Evolutionary conservation across 2,329 filamentous ascomycete species (phyloP).

Genomic region (Monilinia polystroma): DNA sequence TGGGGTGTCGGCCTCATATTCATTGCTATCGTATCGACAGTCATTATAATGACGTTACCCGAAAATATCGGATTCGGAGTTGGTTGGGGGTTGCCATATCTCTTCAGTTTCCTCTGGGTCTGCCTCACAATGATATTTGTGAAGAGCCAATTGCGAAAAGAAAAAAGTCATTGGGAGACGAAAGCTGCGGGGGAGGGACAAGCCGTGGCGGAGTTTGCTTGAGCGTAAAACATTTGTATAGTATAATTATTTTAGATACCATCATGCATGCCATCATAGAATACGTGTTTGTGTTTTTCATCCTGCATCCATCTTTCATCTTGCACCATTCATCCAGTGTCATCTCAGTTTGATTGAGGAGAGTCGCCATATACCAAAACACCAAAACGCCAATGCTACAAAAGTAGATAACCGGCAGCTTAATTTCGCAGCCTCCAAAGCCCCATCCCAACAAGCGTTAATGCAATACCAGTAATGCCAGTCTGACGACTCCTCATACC

Average conservation of each 20-base stretch:
- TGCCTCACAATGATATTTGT: slow-evolving; percentile 30
- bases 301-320: slow-evolving; percentile 3
- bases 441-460: slow-evolving; percentile 67
- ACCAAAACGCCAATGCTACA: not conserved
- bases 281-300: slow-evolving; percentile 3
- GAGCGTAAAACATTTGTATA: slow-evolving; percentile 3
- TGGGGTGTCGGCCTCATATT: slow-evolving; percentile 39
- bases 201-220: slow-evolving; percentile 20
- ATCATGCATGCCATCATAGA: slow-evolving; percentile 1
- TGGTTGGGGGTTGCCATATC: slow-evolving; percentile 37
- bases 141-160: slow-evolving; percentile 29
- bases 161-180: slow-evolving; percentile 29
- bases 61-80: slow-evolving; percentile 34
- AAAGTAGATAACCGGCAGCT: not conserved
- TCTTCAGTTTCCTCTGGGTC: slow-evolving; percentile 27
- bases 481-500: slow-evolving; percentile 68
- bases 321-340: not conserved
- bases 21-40: slow-evolving; percentile 33
- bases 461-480: slow-evolving; percentile 66
- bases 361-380: not conserved
- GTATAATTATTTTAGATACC: slow-evolving; percentile 11
- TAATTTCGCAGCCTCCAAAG: slow-evolving; percentile 52
- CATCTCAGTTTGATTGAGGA: not conserved
- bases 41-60: slow-evolving; percentile 33
- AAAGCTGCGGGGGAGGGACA: slow-evolving; percentile 24